Evolutionary conservation across 2,329 filamentous ascomycete species (phyloP).

Genomic region (Exophiala phaeomuriformis): DNA sequence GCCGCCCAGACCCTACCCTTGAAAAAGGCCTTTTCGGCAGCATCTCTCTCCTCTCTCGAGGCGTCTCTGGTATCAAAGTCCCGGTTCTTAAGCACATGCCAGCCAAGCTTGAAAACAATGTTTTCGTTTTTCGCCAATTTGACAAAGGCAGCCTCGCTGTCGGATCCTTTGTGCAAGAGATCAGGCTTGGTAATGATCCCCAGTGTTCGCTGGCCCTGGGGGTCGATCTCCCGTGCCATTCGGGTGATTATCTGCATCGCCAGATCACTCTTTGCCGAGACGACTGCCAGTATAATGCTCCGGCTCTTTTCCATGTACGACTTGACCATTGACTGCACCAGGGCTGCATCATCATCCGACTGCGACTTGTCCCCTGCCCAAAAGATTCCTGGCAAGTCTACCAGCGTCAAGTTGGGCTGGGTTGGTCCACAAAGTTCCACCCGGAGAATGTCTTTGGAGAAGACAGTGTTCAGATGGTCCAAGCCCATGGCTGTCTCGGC

Average conservation of each 20-base stretch:
- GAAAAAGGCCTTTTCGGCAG: constrained; percentile 33
- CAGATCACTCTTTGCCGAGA: constrained; percentile 46
- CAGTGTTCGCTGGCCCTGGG: constrained; percentile 30
- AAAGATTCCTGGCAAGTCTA: constrained; percentile 56
- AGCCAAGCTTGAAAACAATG: constrained; percentile 39
- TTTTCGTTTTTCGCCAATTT: constrained; percentile 28
- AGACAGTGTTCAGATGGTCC: constrained; percentile 30
- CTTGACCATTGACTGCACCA: constrained; percentile 43
- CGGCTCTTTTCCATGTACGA: constrained; percentile 51
- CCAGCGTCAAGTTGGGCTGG: constrained; percentile 53
- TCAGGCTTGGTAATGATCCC: constrained; percentile 37
- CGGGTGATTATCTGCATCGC: constrained; percentile 53
- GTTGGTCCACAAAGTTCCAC: constrained; percentile 54
- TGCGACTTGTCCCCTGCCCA: constrained; percentile 49
- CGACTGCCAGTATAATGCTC: constrained; percentile 54
- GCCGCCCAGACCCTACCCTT: constrained; percentile 27
- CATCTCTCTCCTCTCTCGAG: constrained; percentile 28
- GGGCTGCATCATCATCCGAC: constrained; percentile 46
- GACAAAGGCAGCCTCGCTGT: constrained; percentile 27
- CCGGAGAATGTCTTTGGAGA: constrained; percentile 48
- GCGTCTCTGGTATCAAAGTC: constrained; percentile 31
- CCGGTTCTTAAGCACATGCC: constrained; percentile 45
- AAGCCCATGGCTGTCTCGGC: constrained; percentile 50
- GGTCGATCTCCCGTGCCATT: constrained; percentile 36
- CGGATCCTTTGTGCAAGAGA: constrained; percentile 28